A percentile compares a stretch with the other conserved stretches of the same genome.
Evolutionary conservation across 108 stramenopile genomes (phyloP).

Genomic region (Skeletonema menzelii): DNA sequence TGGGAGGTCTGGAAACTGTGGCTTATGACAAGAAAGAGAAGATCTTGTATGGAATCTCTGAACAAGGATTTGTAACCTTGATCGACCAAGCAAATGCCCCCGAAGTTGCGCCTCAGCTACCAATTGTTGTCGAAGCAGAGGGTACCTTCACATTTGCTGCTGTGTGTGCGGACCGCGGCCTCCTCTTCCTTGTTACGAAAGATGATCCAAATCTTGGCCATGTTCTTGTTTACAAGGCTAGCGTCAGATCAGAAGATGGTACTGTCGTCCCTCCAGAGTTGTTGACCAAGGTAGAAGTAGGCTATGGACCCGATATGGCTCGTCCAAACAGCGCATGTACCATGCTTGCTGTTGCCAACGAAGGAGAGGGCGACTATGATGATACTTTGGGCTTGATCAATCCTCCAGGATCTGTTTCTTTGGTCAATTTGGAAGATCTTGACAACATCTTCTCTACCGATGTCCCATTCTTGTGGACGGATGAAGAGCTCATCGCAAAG

Average conservation of each 20-base stretch:
- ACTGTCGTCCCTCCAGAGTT: constrained; percentile 4
- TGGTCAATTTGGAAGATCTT: constrained; percentile 12
- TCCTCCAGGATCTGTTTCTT: constrained; percentile 20
- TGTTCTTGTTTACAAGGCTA: constrained; percentile 37
- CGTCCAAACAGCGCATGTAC: constrained; percentile 33
- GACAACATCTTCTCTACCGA: constrained; percentile 5
- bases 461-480: constrained; percentile 39
- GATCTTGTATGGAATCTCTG: constrained; percentile 48
- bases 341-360: constrained; percentile 52
- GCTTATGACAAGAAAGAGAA: constrained; percentile 44
- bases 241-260: constrained; percentile 1
- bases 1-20: constrained; percentile 45
- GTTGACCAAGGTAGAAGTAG: constrained; percentile 37
- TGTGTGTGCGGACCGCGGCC: constrained; percentile 34
- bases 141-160: constrained; percentile 15
- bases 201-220: constrained; percentile 31
- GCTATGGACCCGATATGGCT: constrained; percentile 37
- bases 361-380: constrained; percentile 44
- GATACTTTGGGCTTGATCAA: constrained; percentile 24
- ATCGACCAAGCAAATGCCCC: constrained; percentile 42
- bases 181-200: constrained; percentile 27
- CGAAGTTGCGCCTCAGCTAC: constrained; percentile 22
- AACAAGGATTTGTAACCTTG: constrained; percentile 43
- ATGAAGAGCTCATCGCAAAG: constrained; percentile 36
- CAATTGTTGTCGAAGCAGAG: constrained; percentile 10